A percentile compares a stretch with the other conserved stretches of the same genome.
phyloP scores from a whole-genome alignment of 352 stramenopile genomes.

The Phytophthora aleatoria region DNA sequence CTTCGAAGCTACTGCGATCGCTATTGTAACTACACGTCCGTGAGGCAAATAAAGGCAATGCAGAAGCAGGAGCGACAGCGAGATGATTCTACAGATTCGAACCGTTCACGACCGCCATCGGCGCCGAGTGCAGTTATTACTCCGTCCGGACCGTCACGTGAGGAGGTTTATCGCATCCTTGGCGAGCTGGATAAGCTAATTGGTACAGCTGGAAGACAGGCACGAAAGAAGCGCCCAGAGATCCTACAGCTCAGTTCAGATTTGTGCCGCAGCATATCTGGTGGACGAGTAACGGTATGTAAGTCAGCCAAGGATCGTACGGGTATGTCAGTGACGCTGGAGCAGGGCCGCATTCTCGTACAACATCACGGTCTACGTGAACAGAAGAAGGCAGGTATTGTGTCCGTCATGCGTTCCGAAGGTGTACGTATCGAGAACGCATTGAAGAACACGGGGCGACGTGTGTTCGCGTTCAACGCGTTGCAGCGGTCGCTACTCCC shows the following conservation, averaged over 20 bases:
- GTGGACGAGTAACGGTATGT: slow-evolving; percentile 94
- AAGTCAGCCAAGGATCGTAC: slow-evolving; percentile 98
- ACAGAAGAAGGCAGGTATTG: slow-evolving; percentile 75
- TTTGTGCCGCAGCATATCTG: slow-evolving; percentile 81
- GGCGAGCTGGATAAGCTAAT: slow-evolving; percentile 76
- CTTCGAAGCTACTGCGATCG: slow-evolving; percentile 75
- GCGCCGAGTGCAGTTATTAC: slow-evolving; percentile 4
- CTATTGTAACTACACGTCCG: slow-evolving; percentile 74
- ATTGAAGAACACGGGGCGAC: slow-evolving; percentile 80
- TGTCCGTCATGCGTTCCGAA: slow-evolving; percentile 84
- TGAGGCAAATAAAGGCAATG: slow-evolving; percentile 41
- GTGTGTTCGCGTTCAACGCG: slow-evolving; percentile 88
- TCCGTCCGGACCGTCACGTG: slow-evolving; percentile 38
- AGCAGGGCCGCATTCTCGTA: slow-evolving; percentile 91
- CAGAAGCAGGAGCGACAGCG: slow-evolving; percentile 30
- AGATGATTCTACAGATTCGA: slow-evolving; percentile 15
- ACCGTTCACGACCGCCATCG: slow-evolving; percentile 5
- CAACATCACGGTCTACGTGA: slow-evolving; percentile 74
- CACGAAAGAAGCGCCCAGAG: slow-evolving; percentile 84
- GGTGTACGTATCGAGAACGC: slow-evolving; percentile 88
- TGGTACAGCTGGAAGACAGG: slow-evolving; percentile 59
- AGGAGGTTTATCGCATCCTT: slow-evolving; percentile 62
- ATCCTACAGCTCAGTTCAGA: slow-evolving; percentile 87
- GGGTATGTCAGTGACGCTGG: slow-evolving; percentile 97
- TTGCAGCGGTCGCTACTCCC: slow-evolving; percentile 82